Percentiles rank a stretch among this genome's conserved stretches.
Evolutionary conservation across 768 basidiomycete genomes (phyloP).

Genomic region (Tephrocybe sp.): DNA sequence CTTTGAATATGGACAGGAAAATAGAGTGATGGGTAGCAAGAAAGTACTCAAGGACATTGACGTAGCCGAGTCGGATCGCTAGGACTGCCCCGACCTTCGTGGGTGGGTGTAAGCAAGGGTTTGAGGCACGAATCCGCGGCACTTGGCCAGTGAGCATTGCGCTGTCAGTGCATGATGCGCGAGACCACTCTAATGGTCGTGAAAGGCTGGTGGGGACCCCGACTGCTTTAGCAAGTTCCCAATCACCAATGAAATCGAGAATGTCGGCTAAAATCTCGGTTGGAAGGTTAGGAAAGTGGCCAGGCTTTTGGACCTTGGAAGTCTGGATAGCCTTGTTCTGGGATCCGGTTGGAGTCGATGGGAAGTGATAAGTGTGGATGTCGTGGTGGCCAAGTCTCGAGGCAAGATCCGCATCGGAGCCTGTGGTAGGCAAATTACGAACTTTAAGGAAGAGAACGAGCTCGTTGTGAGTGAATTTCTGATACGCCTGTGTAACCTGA

Average conservation of each 20-base stretch:
- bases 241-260: slow-evolving; percentile 77
- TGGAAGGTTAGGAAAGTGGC: slow-evolving; percentile 61
- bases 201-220: slow-evolving; percentile 69
- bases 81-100: slow-evolving; percentile 69
- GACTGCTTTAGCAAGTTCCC: slow-evolving; percentile 81
- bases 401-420: slow-evolving; percentile 64
- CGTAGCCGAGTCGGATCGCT: slow-evolving; percentile 73
- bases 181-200: slow-evolving; percentile 68
- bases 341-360: slow-evolving; percentile 28
- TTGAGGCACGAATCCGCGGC: slow-evolving; percentile 57
- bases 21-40: slow-evolving; percentile 61
- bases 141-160: slow-evolving; percentile 70
- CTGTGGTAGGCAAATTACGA: slow-evolving; percentile 66
- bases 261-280: slow-evolving; percentile 77
- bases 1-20: slow-evolving; percentile 65
- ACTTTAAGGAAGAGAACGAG: slow-evolving; percentile 75
- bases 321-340: slow-evolving; percentile 27
- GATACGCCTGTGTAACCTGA: slow-evolving; percentile 68
- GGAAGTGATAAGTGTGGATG: slow-evolving; percentile 69
- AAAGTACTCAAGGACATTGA: slow-evolving; percentile 74
- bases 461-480: slow-evolving; percentile 63
- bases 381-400: slow-evolving; percentile 75
- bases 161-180: slow-evolving; percentile 66
- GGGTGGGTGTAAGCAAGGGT: slow-evolving; percentile 56
- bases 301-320: slow-evolving; percentile 25